phyloP scores from a whole-genome alignment of 768 basidiomycete genomes.

The Pleurotus giganteus region DNA sequence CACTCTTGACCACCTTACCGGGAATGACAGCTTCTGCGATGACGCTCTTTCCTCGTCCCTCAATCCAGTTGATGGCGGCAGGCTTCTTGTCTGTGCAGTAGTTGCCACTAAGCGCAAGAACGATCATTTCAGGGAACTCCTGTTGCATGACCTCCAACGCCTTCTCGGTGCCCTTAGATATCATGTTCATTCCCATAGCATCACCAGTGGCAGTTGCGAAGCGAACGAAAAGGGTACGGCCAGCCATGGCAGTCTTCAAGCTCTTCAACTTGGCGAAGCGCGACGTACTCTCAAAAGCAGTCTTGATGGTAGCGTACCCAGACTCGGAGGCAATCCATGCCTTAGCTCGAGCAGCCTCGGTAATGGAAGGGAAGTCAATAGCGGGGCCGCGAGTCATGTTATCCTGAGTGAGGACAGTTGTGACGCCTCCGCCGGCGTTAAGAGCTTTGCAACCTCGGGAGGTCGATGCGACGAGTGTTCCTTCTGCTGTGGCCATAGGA shows the following conservation, averaged over 20 bases:
- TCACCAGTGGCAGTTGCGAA: slow-evolving; percentile 96
- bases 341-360: slow-evolving; percentile 78
- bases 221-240: slow-evolving; percentile 88
- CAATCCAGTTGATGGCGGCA: slow-evolving; percentile 99
- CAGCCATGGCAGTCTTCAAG: slow-evolving; percentile 89
- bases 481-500: slow-evolving; percentile 99
- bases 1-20: slow-evolving; percentile 81
- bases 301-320: slow-evolving; percentile 72
- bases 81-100: slow-evolving; percentile 99
- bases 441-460: slow-evolving; percentile 98
- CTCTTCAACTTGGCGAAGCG: slow-evolving; percentile 86
- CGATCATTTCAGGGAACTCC: slow-evolving; percentile 87
- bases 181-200: slow-evolving; percentile 99
- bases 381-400: slow-evolving; percentile 99
- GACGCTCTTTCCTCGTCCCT: slow-evolving; percentile 96
- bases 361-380: slow-evolving; percentile 86
- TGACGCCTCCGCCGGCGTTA: slow-evolving; percentile 93
- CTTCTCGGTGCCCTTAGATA: slow-evolving; percentile 96
- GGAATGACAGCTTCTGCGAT: slow-evolving; percentile 95
- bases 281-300: slow-evolving; percentile 92
- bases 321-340: slow-evolving; percentile 83
- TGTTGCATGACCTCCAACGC: slow-evolving; percentile 78
- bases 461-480: slow-evolving; percentile 95
- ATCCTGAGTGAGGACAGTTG: slow-evolving; percentile 88
- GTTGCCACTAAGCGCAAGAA: slow-evolving; percentile 91